phyloP scores from a whole-genome alignment of 371 early-diverging fungal species.

The Rhizopus arrhizus region DNA sequence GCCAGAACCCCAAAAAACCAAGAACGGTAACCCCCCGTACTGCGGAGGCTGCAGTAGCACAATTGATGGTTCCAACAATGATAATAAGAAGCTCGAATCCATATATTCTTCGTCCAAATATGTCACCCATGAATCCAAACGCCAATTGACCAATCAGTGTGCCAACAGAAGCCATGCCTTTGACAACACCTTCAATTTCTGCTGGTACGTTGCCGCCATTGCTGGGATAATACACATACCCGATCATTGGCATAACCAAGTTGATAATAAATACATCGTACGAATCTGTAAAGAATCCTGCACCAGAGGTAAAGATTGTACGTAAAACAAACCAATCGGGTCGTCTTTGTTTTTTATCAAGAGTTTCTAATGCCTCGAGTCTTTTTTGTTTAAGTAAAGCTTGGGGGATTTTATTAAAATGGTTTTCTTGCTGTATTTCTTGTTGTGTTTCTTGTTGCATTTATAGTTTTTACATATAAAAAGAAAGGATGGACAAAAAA shows the following conservation, averaged over 20 bases:
- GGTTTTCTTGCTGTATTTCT: too few relatives aligned
- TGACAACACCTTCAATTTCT: conserved; percentile 71
- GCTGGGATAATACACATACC: conserved; percentile 68
- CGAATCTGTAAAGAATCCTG: conserved; percentile 88
- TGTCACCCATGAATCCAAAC: conserved; percentile 86
- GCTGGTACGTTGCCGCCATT: conserved; percentile 61
- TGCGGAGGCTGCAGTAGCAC: conserved; percentile 72
- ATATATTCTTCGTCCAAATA: conserved; percentile 83
- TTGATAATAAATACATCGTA: conserved; percentile 89
- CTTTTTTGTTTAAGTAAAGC: too few relatives aligned
- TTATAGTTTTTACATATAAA: too few relatives aligned
- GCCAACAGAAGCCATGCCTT: conserved; percentile 81
- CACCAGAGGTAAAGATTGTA: conserved; percentile 81
- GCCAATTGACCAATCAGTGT: conserved; percentile 84
- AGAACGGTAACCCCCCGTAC: conserved; percentile 70
- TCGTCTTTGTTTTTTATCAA: too few relatives aligned
- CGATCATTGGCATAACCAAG: conserved; percentile 79
- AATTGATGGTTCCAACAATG: conserved; percentile 77
- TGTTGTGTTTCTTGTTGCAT: too few relatives aligned
- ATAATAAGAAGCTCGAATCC: conserved; percentile 86
- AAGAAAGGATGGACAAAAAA: too few relatives aligned
- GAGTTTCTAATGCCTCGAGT: too few relatives aligned
- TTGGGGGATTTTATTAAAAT: too few relatives aligned
- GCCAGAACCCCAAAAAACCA: conserved; percentile 78
- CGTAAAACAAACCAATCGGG: conserved; percentile 75